These are phyloP conservation scores for Russula emetica DNA, from an alignment of 768 basidiomycete genomes.

Conservation along the genomic window DNA sequence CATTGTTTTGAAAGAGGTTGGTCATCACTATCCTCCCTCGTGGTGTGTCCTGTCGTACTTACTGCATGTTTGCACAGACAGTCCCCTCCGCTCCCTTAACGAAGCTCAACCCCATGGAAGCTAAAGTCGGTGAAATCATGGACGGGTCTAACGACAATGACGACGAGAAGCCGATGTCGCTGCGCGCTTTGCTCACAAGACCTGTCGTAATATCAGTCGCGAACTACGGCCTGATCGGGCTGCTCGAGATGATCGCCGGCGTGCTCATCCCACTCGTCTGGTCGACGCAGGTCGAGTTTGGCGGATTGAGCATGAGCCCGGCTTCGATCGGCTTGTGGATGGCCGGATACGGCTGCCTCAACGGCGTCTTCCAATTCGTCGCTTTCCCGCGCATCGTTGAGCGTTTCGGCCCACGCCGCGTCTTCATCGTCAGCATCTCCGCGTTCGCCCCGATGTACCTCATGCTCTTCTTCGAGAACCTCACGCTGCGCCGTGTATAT, in stretches of 20 bases:
- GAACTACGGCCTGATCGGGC: constrained; percentile 11
- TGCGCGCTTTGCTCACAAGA: constrained; percentile 14
- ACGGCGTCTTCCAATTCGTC: constrained; percentile 39
- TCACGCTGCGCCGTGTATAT: neutral
- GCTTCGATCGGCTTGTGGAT: constrained; percentile 40
- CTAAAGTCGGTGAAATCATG: neutral
- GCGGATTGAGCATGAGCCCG: constrained; percentile 39
- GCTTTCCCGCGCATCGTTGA: constrained; percentile 39
- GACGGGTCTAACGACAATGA: constrained; percentile 1
- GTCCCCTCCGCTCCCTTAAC: neutral
- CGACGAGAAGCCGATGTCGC: neutral
- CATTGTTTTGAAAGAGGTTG: constrained; percentile 20
- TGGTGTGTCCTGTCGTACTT: neutral
- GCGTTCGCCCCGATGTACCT: constrained; percentile 31
- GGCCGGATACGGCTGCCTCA: constrained; percentile 36
- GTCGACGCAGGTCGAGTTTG: constrained; percentile 40
- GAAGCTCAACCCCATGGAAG: neutral
- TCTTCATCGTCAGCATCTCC: constrained; percentile 32
- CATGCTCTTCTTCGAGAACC: constrained; percentile 31
- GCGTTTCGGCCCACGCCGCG: constrained; percentile 37
- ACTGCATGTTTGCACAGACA: constrained; percentile 8
- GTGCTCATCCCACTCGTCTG: constrained; percentile 41
- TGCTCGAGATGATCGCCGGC: constrained; percentile 14
- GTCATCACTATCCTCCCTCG: neutral
- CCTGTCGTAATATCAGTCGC: constrained; percentile 11